Evolutionary conservation across 441 rosid genomes (phyloP).

Genomic region (Populus hybrid): DNA sequence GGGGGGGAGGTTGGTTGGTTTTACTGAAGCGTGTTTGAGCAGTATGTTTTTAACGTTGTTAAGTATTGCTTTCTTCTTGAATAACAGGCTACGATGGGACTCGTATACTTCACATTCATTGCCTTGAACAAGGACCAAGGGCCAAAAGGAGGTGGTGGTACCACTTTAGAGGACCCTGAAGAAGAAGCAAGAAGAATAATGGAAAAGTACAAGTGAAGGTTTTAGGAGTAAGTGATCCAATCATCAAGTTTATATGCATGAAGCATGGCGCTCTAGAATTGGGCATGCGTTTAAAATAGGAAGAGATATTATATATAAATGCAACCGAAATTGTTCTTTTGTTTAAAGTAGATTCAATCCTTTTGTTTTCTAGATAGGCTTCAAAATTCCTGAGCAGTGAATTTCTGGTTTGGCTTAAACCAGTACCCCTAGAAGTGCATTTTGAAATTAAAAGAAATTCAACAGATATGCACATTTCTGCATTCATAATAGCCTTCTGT

Average conservation of each 20-base stretch:
- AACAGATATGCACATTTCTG: neutral
- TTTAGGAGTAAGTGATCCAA: neutral
- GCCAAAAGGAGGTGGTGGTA: conserved; percentile 41
- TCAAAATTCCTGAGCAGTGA: neutral
- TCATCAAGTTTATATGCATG: neutral
- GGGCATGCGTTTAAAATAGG: neutral
- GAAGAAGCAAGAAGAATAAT: conserved; percentile 94
- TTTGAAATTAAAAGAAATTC: neutral
- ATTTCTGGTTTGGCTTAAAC: neutral
- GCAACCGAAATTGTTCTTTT: neutral
- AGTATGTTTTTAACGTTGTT: neutral
- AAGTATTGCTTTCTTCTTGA: conserved; percentile 15
- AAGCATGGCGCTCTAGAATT: neutral
- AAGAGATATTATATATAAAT: neutral
- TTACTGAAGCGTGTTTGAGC: neutral
- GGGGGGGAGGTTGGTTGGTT: no score
- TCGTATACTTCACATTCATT: conserved; percentile 70
- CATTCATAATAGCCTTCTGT: neutral
- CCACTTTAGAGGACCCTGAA: conserved; percentile 55
- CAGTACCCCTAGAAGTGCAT: neutral
- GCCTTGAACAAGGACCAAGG: conserved; percentile 77
- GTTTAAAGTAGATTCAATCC: neutral
- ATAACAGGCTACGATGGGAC: conserved; percentile 87
- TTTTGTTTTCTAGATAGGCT: neutral
- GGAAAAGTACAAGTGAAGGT: conserved; percentile 72